Evolutionary conservation across 2,329 filamentous ascomycete genomes (phyloP).

Genomic region (Xylariales sp.): DNA sequence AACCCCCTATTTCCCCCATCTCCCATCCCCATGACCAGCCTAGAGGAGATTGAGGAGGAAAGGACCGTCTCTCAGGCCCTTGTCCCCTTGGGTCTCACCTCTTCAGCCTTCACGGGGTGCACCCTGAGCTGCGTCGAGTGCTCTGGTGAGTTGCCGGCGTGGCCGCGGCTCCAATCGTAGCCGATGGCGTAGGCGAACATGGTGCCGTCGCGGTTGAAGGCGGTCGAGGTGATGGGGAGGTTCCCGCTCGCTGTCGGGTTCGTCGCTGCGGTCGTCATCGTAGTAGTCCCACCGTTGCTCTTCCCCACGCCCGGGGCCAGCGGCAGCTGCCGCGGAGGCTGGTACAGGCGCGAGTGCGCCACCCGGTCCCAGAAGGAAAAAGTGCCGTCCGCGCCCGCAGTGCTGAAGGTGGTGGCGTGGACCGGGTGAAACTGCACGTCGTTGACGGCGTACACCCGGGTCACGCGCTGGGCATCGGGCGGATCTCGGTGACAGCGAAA

Average conservation of each 20-base stretch:
- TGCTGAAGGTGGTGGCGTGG: constrained; percentile 18
- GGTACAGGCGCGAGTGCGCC: constrained; percentile 38
- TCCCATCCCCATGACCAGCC: background rate
- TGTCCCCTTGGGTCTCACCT: constrained; percentile 10
- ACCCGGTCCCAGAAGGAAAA: constrained; percentile 54
- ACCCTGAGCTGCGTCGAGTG: constrained; percentile 22
- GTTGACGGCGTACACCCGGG: constrained; percentile 28
- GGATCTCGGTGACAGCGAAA: constrained; percentile 28
- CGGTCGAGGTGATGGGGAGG: constrained; percentile 60
- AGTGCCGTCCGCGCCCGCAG: constrained; percentile 29
- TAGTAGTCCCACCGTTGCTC: no score
- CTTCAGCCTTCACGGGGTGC: constrained; percentile 17
- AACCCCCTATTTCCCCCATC: no score
- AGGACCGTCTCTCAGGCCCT: constrained; percentile 3
- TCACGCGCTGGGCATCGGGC: constrained; percentile 8
- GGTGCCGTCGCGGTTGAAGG: constrained; percentile 57
- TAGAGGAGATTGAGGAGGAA: background rate
- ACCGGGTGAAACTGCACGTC: constrained; percentile 24
- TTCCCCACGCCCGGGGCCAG: constrained; percentile 49
- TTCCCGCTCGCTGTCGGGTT: no score
- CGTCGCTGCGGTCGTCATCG: no score
- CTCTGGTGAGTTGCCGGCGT: constrained; percentile 23
- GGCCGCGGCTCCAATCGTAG: constrained; percentile 72
- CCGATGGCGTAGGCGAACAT: constrained; percentile 58
- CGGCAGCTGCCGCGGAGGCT: no score